phyloP scores from a whole-genome alignment of 1,284 basidiomycete species.

The Volvariella surrecta region DNA sequence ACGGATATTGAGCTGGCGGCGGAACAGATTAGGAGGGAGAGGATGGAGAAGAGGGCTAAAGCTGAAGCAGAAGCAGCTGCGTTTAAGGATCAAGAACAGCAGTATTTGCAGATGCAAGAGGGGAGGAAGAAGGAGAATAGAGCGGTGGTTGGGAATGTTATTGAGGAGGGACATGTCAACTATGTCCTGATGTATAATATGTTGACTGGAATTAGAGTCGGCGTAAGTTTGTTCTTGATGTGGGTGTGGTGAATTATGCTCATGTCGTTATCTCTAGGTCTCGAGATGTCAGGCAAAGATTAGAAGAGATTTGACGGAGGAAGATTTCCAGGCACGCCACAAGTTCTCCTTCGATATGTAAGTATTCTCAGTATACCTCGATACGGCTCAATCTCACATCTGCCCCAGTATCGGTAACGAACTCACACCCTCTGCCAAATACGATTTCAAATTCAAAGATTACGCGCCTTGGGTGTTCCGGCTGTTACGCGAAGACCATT shows the following conservation, averaged over 20 bases:
- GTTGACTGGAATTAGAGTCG: conserved; percentile 96
- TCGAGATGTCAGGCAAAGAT: conserved; percentile 96
- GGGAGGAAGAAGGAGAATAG: conserved; percentile 34
- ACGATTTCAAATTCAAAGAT: conserved; percentile 99
- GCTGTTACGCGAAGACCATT: conserved; percentile 88
- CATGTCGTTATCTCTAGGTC: conserved; percentile 39
- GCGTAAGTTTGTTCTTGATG: conserved; percentile 41
- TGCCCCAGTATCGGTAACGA: conserved; percentile 82
- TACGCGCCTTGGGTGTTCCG: conserved; percentile 99
- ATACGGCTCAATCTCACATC: conserved; percentile 2
- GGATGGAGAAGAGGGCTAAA: conserved; percentile 62
- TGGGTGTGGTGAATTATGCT: conserved; percentile 6
- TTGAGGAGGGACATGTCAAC: conserved; percentile 96
- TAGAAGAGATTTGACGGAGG: conserved; percentile 73
- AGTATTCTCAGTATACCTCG: conserved; percentile 19
- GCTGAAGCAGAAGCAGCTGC: conserved; percentile 43
- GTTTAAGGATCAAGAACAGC: conserved; percentile 16
- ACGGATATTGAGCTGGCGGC: conserved; percentile 78
- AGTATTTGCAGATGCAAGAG: conserved; percentile 17
- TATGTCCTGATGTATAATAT: conserved; percentile 99
- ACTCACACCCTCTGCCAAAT: conserved; percentile 91
- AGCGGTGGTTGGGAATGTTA: conserved; percentile 89
- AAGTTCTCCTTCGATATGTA: conserved; percentile 98
- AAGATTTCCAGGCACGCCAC: conserved; percentile 86
- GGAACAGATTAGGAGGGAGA: conserved; percentile 73